Conservation (phyloP, 768 basidiomycete species). For the Amanita brunnescens region DNA sequence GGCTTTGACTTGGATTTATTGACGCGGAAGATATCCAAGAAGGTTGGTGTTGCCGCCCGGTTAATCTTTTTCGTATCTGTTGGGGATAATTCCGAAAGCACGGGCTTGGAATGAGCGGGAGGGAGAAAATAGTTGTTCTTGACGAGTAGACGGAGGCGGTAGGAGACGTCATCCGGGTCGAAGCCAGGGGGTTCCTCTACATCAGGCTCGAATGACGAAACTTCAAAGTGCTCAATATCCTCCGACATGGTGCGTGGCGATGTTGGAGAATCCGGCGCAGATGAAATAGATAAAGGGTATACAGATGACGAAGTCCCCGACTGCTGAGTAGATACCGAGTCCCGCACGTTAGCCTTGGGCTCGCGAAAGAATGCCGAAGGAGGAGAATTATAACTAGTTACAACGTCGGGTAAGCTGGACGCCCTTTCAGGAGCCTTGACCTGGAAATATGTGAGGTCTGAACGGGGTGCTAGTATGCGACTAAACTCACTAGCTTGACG, state of each 20-base stretch:
- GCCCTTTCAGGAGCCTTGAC: conserved; percentile 26
- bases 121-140: conserved; percentile 87
- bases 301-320: conserved; percentile 69
- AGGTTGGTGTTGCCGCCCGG: conserved; percentile 39
- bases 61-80: conserved; percentile 35
- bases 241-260: conserved; percentile 52
- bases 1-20: conserved; percentile 63
- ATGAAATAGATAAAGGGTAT: conserved; percentile 68
- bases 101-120: conserved; percentile 79
- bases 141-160: conserved; percentile 74
- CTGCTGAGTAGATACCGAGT: conserved; percentile 53
- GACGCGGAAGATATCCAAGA: conserved; percentile 65
- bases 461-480: neutral
- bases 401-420: conserved; percentile 21
- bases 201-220: conserved; percentile 41
- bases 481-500: conserved; percentile 27
- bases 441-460: conserved; percentile 14
- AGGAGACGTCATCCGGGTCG: conserved; percentile 73
- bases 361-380: conserved; percentile 42
- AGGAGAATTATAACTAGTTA: conserved; percentile 26
- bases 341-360: conserved; percentile 35
- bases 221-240: conserved; percentile 32
- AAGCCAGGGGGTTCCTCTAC: conserved; percentile 42
- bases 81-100: conserved; percentile 51
- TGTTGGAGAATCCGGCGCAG: conserved; percentile 53